phyloP scores from a whole-genome alignment of 345 rosid genomes.

The Eucalyptus tenuipes region DNA sequence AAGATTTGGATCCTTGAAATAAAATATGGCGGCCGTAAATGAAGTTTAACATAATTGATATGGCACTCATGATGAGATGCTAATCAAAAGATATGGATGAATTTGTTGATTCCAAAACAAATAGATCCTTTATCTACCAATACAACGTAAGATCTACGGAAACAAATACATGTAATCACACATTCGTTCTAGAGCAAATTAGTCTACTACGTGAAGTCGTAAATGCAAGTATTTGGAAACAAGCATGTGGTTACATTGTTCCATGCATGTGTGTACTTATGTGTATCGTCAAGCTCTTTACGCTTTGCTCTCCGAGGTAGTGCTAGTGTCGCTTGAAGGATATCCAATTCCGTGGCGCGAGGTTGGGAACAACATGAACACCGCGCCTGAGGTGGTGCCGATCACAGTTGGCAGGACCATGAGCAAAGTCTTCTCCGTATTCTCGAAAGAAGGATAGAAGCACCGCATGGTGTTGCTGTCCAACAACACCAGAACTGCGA shows the following conservation, averaged over 20 bases:
- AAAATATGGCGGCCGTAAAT: neutral
- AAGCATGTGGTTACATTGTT: neutral
- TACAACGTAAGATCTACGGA: neutral
- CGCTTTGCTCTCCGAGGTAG: neutral
- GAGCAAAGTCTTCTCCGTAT: slow-evolving; percentile 35
- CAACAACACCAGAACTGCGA: slow-evolving; percentile 38
- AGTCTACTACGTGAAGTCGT: neutral
- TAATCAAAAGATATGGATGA: neutral
- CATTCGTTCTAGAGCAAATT: neutral
- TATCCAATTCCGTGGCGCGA: slow-evolving; percentile 71
- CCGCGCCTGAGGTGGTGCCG: slow-evolving; percentile 30
- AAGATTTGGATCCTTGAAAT: neutral
- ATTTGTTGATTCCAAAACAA: neutral
- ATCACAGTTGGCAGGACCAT: slow-evolving; percentile 54
- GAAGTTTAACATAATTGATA: neutral
- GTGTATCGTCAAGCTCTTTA: neutral
- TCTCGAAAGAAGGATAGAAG: slow-evolving; percentile 50
- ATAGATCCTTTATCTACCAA: neutral
- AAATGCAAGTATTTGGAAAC: neutral
- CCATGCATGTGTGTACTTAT: neutral
- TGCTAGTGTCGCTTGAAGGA: slow-evolving; percentile 2
- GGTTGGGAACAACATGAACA: slow-evolving; percentile 58
- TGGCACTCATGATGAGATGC: accelerated
- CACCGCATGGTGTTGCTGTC: slow-evolving; percentile 49
- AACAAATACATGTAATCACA: neutral